phyloP scores from a whole-genome alignment of 1,139 yeast species.

The Candida tetrigidarum region DNA sequence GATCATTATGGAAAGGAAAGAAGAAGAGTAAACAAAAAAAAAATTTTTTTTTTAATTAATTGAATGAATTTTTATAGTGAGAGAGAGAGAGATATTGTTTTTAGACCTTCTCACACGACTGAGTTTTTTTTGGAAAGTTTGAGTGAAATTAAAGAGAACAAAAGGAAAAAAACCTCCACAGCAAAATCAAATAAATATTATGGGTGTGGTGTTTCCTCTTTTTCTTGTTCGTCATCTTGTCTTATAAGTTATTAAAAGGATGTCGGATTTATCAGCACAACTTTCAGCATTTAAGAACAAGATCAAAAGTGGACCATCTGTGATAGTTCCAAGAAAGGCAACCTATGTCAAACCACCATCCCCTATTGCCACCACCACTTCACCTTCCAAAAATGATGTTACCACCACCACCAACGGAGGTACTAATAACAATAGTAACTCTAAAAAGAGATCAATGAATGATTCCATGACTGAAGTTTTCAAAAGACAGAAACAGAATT shows the following conservation, averaged over 20 bases:
- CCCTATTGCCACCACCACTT: conserved; percentile 8
- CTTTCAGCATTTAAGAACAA: conserved; percentile 53
- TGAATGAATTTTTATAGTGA: conserved; percentile 4
- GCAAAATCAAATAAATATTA: background rate
- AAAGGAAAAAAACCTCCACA: background rate
- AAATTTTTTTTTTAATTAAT: background rate
- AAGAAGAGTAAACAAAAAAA: conserved; percentile 6
- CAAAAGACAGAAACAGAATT: conserved; percentile 38
- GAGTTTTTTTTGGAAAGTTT: too few species aligned
- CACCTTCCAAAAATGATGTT: conserved; percentile 8
- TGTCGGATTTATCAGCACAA: conserved; percentile 53
- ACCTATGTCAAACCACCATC: conserved; percentile 18
- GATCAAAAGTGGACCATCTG: conserved; percentile 52
- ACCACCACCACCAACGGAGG: conserved; percentile 4
- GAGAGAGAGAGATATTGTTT: background rate
- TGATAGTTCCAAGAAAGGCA: conserved; percentile 37
- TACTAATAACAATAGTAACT: background rate
- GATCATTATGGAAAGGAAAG: conserved; percentile 8
- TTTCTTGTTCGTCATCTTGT: background rate
- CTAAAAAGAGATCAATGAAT: conserved; percentile 18
- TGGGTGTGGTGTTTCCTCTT: background rate
- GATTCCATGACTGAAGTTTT: conserved; percentile 40
- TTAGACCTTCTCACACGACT: background rate
- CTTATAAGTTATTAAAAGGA: conserved; percentile 14
- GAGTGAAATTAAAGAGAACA: background rate